Evolutionary conservation across 2,329 filamentous ascomycete species (phyloP).

Genomic region (Fusarium sp.): DNA sequence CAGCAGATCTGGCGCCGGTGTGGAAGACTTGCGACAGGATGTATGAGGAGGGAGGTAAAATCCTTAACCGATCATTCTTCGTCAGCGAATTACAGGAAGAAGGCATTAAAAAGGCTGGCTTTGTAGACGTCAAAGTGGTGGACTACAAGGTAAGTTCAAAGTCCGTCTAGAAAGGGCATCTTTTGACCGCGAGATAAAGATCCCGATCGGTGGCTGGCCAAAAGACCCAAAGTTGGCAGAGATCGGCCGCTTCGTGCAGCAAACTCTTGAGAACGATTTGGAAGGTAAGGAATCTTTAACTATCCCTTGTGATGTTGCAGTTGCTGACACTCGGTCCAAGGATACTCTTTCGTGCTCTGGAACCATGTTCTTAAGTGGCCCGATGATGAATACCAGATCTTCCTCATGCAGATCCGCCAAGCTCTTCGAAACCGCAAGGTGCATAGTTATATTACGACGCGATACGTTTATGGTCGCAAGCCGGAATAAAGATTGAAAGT

Average conservation of each 20-base stretch:
- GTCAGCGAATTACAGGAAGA: constrained; percentile 28
- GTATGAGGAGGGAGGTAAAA: constrained; percentile 34
- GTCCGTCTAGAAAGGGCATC: accelerated
- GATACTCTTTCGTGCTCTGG: constrained; percentile 30
- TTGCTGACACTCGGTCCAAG: not conserved
- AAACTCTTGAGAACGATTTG: constrained; percentile 28
- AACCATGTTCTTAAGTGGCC: constrained; percentile 39
- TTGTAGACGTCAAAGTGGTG: constrained; percentile 29
- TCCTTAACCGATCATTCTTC: constrained; percentile 20
- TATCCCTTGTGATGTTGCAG: accelerated
- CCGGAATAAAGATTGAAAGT: not conserved
- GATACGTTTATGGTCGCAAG: constrained; percentile 39
- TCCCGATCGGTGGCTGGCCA: constrained; percentile 36
- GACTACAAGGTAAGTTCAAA: constrained; percentile 28
- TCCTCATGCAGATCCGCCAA: constrained; percentile 36
- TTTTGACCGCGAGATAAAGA: not conserved
- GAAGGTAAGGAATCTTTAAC: not conserved
- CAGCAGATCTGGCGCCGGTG: constrained; percentile 9
- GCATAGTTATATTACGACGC: constrained; percentile 35
- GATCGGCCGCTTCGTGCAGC: constrained; percentile 29
- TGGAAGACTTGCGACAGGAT: not conserved
- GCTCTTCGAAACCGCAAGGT: constrained; percentile 32
- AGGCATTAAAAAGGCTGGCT: constrained; percentile 29
- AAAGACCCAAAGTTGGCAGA: constrained; percentile 29
- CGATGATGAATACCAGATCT: constrained; percentile 37